phyloP scores from a whole-genome alignment of 2,329 filamentous ascomycete species.

The Colletotrichum sp. region DNA sequence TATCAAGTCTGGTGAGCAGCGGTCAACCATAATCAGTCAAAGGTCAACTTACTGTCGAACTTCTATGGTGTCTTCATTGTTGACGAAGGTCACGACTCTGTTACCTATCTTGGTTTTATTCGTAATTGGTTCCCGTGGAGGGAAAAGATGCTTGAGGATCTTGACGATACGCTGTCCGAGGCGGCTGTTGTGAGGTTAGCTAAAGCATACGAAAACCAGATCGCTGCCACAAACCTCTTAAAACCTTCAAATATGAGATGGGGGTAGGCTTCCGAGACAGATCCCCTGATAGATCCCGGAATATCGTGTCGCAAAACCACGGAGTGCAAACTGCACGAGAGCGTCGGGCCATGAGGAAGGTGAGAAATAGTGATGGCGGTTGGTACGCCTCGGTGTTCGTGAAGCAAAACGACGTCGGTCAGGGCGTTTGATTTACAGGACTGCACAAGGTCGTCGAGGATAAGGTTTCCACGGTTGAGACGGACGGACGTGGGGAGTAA shows the following conservation, averaged over 20 bases:
- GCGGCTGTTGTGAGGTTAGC: constrained; percentile 52
- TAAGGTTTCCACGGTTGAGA: constrained; percentile 88
- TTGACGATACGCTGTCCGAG: constrained; percentile 85
- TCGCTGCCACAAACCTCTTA: constrained; percentile 35
- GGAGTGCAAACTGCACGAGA: constrained; percentile 82
- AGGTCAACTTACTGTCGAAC: constrained; percentile 60
- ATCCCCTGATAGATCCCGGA: constrained; percentile 83
- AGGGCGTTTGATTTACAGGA: constrained; percentile 83
- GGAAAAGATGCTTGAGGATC: constrained; percentile 92
- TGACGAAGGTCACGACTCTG: constrained; percentile 81
- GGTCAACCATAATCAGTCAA: not conserved
- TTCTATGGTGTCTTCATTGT: constrained; percentile 82
- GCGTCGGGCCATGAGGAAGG: constrained; percentile 84
- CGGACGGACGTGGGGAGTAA: constrained; percentile 82
- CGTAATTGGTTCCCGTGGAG: constrained; percentile 79
- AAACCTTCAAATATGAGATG: constrained; percentile 91
- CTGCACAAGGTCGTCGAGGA: constrained; percentile 83
- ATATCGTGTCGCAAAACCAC: constrained; percentile 92
- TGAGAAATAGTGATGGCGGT: constrained; percentile 89
- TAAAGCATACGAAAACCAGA: not conserved
- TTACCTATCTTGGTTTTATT: constrained; percentile 79
- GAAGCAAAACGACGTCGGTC: constrained; percentile 84
- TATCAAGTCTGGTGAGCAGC: constrained; percentile 2
- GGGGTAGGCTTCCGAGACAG: constrained; percentile 90
- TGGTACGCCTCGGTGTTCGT: constrained; percentile 92